A percentile compares a stretch with the other conserved stretches of the same genome.
These are phyloP conservation scores for Papilionanthe hybrid DNA, from an alignment of 116 monocot species.

Conservation along the genomic window DNA sequence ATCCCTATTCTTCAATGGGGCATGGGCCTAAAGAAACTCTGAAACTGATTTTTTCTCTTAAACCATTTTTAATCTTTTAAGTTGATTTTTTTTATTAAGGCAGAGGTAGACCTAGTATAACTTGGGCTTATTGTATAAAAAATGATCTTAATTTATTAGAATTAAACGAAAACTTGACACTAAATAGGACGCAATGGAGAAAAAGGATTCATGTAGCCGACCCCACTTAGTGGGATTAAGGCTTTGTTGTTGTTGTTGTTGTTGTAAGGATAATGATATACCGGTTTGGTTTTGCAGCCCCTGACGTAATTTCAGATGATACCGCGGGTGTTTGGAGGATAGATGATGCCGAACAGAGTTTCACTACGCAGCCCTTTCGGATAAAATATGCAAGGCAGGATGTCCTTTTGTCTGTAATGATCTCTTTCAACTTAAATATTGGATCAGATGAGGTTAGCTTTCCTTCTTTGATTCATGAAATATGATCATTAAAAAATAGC, in stretches of 20 bases:
- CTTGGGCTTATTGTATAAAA: no score
- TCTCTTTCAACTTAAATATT: constrained; percentile 71
- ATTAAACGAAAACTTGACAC: no score
- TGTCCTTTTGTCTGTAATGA: constrained; percentile 78
- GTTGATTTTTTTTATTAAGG: constrained; percentile 7
- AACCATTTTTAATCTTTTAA: background rate
- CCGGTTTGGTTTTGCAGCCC: constrained; percentile 74
- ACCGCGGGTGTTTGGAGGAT: constrained; percentile 81
- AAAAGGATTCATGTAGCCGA: no score
- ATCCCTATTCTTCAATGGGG: background rate
- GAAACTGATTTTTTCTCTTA: background rate
- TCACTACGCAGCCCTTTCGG: constrained; percentile 81
- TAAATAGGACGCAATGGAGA: no score
- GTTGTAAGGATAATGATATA: constrained; percentile 44
- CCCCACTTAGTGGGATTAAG: no score
- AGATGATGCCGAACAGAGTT: constrained; percentile 85
- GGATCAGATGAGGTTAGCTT: constrained; percentile 57
- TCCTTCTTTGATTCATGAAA: background rate
- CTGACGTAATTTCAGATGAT: constrained; percentile 52
- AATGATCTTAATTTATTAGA: no score
- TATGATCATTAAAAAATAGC: background rate
- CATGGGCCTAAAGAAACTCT: background rate
- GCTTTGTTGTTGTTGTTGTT: no score
- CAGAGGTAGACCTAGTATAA: no score
- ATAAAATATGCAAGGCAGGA: constrained; percentile 98